A percentile compares a stretch with the other conserved stretches of the same genome.
Conservation (phyloP, 441 rosid genomes). For the Jatropha multifida region DNA sequence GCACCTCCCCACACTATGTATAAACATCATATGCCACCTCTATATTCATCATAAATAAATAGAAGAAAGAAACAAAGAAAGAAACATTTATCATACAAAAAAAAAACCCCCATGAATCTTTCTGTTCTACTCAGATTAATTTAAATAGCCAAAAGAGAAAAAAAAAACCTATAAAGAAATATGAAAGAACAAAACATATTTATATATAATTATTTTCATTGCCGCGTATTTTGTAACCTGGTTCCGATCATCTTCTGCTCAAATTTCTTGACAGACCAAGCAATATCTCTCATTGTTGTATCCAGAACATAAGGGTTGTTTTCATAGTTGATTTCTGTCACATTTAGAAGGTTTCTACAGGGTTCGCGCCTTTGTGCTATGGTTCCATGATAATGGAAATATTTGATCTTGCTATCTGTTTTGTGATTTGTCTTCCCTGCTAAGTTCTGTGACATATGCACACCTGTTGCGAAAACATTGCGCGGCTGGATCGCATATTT, state of each 20-base stretch:
- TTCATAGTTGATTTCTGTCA: slow-evolving; percentile 41
- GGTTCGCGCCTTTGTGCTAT: slow-evolving; percentile 72
- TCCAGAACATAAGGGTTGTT: slow-evolving; percentile 67
- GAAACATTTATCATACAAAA: slow-evolving; percentile 10
- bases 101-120: background rate
- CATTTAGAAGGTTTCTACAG: slow-evolving; percentile 54
- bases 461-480: slow-evolving; percentile 68
- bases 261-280: slow-evolving; percentile 58
- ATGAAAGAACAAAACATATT: background rate
- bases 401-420: slow-evolving; percentile 50
- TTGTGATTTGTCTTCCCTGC: slow-evolving; percentile 63
- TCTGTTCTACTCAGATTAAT: slow-evolving; percentile 3
- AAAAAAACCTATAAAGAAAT: background rate
- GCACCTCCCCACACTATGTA: background rate
- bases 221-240: slow-evolving; percentile 55
- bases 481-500: slow-evolving; percentile 86
- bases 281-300: slow-evolving; percentile 60
- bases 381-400: slow-evolving; percentile 87
- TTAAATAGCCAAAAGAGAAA: background rate
- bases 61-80: background rate
- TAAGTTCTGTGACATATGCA: slow-evolving; percentile 89
- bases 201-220: slow-evolving; percentile 29
- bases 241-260: slow-evolving; percentile 69
- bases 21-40: background rate
- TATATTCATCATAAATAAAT: slow-evolving; percentile 17